These are phyloP conservation scores for Verticillium tricorpus DNA, from an alignment of 2,329 filamentous ascomycete species.

Conservation along the genomic window DNA sequence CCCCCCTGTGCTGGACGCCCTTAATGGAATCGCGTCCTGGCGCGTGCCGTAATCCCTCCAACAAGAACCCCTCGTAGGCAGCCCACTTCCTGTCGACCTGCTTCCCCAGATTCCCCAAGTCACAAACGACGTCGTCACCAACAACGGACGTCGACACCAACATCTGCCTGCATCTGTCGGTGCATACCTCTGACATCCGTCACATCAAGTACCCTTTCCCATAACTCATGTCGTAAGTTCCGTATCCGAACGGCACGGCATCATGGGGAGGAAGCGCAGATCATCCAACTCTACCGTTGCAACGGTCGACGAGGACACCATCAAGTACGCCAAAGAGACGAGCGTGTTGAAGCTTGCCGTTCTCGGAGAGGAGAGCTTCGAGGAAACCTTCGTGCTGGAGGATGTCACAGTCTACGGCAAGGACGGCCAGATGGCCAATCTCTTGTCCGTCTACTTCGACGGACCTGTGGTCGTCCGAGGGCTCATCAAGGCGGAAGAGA, in stretches of 20 bases:
- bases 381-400: constrained; percentile 10
- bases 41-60: too few species aligned
- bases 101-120: too few species aligned
- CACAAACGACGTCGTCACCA: too few species aligned
- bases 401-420: constrained; percentile 54
- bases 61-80: too few species aligned
- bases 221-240: background rate
- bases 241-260: constrained; percentile 3
- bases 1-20: too few species aligned
- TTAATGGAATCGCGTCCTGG: too few species aligned
- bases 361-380: background rate
- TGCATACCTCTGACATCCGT: too few species aligned
- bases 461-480: constrained; percentile 61
- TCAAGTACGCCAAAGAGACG: constrained; percentile 26
- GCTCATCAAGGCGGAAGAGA: constrained; percentile 23
- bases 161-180: too few species aligned
- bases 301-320: constrained; percentile 30
- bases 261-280: constrained; percentile 36
- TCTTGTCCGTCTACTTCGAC: constrained; percentile 54
- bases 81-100: too few species aligned
- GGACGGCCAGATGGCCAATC: constrained; percentile 51
- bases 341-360: constrained; percentile 25
- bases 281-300: constrained; percentile 41
- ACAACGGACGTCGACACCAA: too few species aligned
- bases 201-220: too few species aligned